Evolutionary conservation across 2,329 filamentous ascomycete genomes (phyloP).

Genomic region (Cladosporium sp.): DNA sequence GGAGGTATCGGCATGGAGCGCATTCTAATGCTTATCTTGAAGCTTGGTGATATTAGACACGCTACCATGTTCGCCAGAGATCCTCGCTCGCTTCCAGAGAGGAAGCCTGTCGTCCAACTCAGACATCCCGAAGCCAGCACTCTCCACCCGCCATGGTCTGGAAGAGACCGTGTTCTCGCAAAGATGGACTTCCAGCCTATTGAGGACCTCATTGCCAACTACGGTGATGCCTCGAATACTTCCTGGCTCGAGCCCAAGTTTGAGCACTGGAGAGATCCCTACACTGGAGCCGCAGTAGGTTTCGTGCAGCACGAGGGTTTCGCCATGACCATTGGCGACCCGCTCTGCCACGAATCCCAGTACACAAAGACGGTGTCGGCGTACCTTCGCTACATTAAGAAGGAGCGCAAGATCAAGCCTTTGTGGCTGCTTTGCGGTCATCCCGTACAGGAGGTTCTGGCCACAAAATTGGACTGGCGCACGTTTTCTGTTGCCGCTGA

Average conservation of each 20-base stretch:
- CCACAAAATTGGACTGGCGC: constrained; percentile 79
- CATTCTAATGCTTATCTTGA: constrained; percentile 80
- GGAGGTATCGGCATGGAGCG: constrained; percentile 89
- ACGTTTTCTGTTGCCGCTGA: constrained; percentile 86
- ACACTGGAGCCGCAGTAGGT: constrained; percentile 79
- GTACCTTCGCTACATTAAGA: constrained; percentile 74
- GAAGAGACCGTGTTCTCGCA: constrained; percentile 50
- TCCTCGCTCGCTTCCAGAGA: constrained; percentile 78
- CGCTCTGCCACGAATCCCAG: constrained; percentile 77
- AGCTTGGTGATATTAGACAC: constrained; percentile 85
- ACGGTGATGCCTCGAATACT: constrained; percentile 90
- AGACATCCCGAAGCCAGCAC: constrained; percentile 88
- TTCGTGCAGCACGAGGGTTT: constrained; percentile 77
- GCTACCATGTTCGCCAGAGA: constrained; percentile 86
- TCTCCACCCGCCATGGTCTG: constrained; percentile 64
- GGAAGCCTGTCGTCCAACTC: constrained; percentile 62
- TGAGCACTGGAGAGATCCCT: constrained; percentile 78
- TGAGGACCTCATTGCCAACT: constrained; percentile 90
- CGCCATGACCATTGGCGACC: constrained; percentile 83
- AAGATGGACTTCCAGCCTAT: constrained; percentile 66
- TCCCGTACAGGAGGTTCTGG: constrained; percentile 77
- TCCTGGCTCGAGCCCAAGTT: constrained; percentile 91
- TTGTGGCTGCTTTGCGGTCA: constrained; percentile 86
- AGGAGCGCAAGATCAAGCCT: constrained; percentile 71
- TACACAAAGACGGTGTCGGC: constrained; percentile 70